Conservation (phyloP, 495 filamentous ascomycete species). For the Evansstolkia leycettana region DNA sequence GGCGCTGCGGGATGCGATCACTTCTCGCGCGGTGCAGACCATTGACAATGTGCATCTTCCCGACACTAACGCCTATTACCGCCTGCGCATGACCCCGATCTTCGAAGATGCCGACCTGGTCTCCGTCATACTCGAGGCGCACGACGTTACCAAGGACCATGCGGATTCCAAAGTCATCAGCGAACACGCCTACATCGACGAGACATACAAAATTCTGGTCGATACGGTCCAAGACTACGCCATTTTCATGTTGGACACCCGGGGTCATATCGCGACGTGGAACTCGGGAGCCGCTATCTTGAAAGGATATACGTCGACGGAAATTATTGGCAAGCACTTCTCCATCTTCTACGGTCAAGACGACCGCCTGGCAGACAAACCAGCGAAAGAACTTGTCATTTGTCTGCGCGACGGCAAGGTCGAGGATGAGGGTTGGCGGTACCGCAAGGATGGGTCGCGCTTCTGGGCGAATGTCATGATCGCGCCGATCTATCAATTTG, state of each 20-base stretch:
- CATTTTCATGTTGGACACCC: slow-evolving; percentile 53
- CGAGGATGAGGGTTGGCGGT: slow-evolving; percentile 57
- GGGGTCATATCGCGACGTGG: slow-evolving; percentile 48
- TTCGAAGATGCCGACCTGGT: slow-evolving; percentile 32
- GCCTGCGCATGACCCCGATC: slow-evolving; percentile 38
- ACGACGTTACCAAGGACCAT: slow-evolving; percentile 16
- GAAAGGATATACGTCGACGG: slow-evolving; percentile 44
- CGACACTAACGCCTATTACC: slow-evolving; percentile 15
- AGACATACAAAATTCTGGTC: slow-evolving; percentile 51
- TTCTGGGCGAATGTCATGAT: slow-evolving; percentile 62
- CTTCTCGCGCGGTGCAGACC: slow-evolving; percentile 18
- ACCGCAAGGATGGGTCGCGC: slow-evolving; percentile 45
- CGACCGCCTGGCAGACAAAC: slow-evolving; percentile 40
- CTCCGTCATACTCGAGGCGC: slow-evolving; percentile 36
- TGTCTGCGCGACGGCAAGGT: slow-evolving; percentile 48
- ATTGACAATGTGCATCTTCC: slow-evolving; percentile 17
- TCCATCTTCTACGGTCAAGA: slow-evolving; percentile 48
- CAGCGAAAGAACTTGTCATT: slow-evolving; percentile 40
- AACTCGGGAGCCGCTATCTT: slow-evolving; percentile 46
- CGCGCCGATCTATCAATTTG: slow-evolving; percentile 44
- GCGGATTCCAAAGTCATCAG: slow-evolving; percentile 6
- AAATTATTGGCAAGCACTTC: slow-evolving; percentile 53
- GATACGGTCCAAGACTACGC: slow-evolving; percentile 55
- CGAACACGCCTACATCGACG: slow-evolving; percentile 37
- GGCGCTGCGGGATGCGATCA: slow-evolving; percentile 32